These are phyloP conservation scores for Thermomyces lanuginosus DNA, from an alignment of 2,329 filamentous ascomycete genomes.

Conservation along the genomic window DNA sequence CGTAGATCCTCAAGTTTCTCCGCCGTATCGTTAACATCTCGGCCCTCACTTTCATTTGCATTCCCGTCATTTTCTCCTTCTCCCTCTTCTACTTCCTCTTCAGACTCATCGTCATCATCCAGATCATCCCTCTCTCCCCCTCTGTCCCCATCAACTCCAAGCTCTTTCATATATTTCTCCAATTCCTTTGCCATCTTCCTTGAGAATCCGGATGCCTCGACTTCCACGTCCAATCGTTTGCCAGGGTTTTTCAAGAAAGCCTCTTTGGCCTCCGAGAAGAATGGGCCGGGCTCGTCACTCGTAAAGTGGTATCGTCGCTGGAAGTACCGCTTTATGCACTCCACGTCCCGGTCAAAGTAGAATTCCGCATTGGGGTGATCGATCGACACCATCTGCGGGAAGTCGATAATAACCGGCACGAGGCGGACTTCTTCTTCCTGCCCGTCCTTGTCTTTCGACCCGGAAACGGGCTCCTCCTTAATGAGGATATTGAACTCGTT, in stretches of 20 bases:
- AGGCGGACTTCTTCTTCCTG: conserved; percentile 34
- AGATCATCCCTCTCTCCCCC: conserved; percentile 20
- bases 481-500: conserved; percentile 98
- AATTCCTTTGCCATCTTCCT: conserved; percentile 94
- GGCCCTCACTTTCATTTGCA: conserved; percentile 6
- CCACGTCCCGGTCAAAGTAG: conserved; percentile 93
- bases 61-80: conserved; percentile 6
- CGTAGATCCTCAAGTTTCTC: conserved; percentile 16
- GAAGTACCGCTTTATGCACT: conserved; percentile 92
- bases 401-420: conserved; percentile 82
- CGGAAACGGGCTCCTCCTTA: conserved; percentile 46
- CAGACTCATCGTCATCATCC: conserved; percentile 22
- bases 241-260: conserved; percentile 44
- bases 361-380: conserved; percentile 86
- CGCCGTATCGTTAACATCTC: conserved; percentile 14
- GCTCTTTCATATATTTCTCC: conserved; percentile 70
- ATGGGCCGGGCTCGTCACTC: conserved; percentile 65
- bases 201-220: conserved; percentile 86
- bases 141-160: conserved; percentile 41
- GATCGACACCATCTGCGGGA: conserved; percentile 94
- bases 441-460: conserved; percentile 20
- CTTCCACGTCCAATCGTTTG: conserved; percentile 65
- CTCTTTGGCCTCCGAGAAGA: conserved; percentile 71
- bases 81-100: conserved; percentile 21
- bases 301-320: conserved; percentile 75